Percentiles rank a stretch among this genome's conserved stretches.
These are phyloP conservation scores for Hansenula lynferdii DNA, from an alignment of 1,139 yeast genomes.

Conservation along the genomic window DNA sequence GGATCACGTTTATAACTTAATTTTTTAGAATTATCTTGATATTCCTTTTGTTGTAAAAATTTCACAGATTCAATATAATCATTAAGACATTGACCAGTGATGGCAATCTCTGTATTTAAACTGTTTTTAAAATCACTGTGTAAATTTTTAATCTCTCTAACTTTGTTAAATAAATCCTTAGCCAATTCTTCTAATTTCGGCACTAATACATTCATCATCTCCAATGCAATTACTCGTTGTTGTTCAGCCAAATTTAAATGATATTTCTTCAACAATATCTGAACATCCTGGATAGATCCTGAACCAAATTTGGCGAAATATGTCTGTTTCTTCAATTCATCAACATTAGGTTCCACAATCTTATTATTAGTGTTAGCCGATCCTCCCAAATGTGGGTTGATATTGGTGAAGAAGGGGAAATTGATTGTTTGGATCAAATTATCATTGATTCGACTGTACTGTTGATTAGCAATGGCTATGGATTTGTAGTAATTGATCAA, in stretches of 20 bases:
- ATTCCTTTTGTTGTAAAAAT: constrained; percentile 11
- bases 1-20: constrained; percentile 49
- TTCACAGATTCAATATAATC: constrained; percentile 40
- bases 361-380: constrained; percentile 24
- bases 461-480: constrained; percentile 60
- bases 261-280: constrained; percentile 40
- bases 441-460: constrained; percentile 57
- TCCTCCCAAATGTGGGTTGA: constrained; percentile 8
- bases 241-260: constrained; percentile 39
- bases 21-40: no score
- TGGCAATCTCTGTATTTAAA: constrained; percentile 46
- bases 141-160: constrained; percentile 58
- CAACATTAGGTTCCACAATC: constrained; percentile 28
- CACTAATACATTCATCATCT: constrained; percentile 49
- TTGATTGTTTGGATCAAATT: constrained; percentile 60
- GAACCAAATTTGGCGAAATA: constrained; percentile 47
- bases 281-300: constrained; percentile 45
- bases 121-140: constrained; percentile 42
- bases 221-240: constrained; percentile 48
- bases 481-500: constrained; percentile 58
- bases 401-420: constrained; percentile 43
- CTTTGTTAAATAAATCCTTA: constrained; percentile 58
- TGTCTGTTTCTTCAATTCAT: constrained; percentile 39
- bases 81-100: constrained; percentile 46
- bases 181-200: constrained; percentile 70